Percentiles rank a stretch among this genome's conserved stretches.
These are phyloP conservation scores for Cercospora sojina DNA, from an alignment of 2,329 filamentous ascomycete genomes.

Conservation along the genomic window DNA sequence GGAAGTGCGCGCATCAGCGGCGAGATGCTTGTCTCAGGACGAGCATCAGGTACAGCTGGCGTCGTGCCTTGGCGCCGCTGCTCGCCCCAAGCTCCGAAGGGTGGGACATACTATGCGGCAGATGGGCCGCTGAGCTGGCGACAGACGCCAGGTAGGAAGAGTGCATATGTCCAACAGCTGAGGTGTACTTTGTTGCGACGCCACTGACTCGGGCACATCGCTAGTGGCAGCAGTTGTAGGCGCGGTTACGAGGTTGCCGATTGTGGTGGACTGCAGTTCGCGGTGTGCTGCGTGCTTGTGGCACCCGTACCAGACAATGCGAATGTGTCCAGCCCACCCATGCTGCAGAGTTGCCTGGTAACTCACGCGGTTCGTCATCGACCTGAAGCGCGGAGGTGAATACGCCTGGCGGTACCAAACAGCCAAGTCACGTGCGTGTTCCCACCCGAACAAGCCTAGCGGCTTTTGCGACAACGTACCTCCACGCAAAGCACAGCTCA, in stretches of 20 bases:
- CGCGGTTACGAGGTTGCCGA: background rate
- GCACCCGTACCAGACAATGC: constrained; percentile 1
- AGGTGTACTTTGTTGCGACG: background rate
- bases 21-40: constrained; percentile 1
- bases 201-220: constrained; percentile 6
- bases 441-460: background rate
- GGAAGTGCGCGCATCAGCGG: background rate
- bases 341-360: background rate
- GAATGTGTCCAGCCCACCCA: background rate
- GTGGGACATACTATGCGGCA: background rate
- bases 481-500: background rate
- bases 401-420: background rate
- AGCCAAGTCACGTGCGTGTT: background rate
- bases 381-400: background rate
- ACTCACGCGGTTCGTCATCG: background rate
- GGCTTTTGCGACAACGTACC: constrained; percentile 1
- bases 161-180: background rate
- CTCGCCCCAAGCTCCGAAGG: background rate
- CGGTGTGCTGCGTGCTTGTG: background rate
- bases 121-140: background rate
- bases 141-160: background rate
- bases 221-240: background rate
- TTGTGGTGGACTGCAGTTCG: background rate
- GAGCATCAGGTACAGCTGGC: background rate
- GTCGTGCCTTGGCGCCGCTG: background rate